A percentile compares a stretch with the other conserved stretches of the same genome.
Conservation (phyloP, 2,329 filamentous ascomycete species). For the Neofusicoccum umdonicola region DNA sequence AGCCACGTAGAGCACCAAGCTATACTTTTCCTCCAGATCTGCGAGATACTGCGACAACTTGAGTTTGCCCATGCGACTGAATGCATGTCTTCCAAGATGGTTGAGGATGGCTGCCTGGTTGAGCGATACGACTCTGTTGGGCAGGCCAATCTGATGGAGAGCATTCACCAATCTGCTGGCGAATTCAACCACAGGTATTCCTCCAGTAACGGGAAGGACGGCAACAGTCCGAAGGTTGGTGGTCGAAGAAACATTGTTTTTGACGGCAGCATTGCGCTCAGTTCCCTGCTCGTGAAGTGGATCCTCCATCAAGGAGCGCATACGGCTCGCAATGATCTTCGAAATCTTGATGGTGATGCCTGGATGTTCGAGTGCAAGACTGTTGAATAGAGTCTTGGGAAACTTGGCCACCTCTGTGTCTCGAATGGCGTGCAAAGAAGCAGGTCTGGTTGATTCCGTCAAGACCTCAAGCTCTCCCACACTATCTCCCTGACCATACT, state of each 20-base stretch:
- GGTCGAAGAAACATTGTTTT: slow-evolving; percentile 73
- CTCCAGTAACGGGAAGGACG: slow-evolving; percentile 83
- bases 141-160: slow-evolving; percentile 81
- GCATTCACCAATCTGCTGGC: slow-evolving; percentile 85
- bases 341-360: slow-evolving; percentile 99
- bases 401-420: slow-evolving; percentile 97
- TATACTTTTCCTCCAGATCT: slow-evolving; percentile 95
- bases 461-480: slow-evolving; percentile 96
- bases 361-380: slow-evolving; percentile 91
- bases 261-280: slow-evolving; percentile 58
- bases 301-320: slow-evolving; percentile 84
- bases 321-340: slow-evolving; percentile 94
- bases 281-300: slow-evolving; percentile 65
- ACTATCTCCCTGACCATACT: slow-evolving; percentile 96
- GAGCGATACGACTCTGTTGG: slow-evolving; percentile 85
- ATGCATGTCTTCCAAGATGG: slow-evolving; percentile 91
- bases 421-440: slow-evolving; percentile 90
- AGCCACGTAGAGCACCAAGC: slow-evolving; percentile 90
- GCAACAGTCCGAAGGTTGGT: slow-evolving; percentile 91
- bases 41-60: slow-evolving; percentile 95
- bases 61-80: slow-evolving; percentile 94
- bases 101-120: slow-evolving; percentile 94
- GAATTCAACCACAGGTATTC: slow-evolving; percentile 93
- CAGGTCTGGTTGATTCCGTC: slow-evolving; percentile 87
- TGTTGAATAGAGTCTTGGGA: slow-evolving; percentile 94